These are phyloP conservation scores for Prunus dulcis DNA, from an alignment of 306 rosid genomes.

Conservation along the genomic window DNA sequence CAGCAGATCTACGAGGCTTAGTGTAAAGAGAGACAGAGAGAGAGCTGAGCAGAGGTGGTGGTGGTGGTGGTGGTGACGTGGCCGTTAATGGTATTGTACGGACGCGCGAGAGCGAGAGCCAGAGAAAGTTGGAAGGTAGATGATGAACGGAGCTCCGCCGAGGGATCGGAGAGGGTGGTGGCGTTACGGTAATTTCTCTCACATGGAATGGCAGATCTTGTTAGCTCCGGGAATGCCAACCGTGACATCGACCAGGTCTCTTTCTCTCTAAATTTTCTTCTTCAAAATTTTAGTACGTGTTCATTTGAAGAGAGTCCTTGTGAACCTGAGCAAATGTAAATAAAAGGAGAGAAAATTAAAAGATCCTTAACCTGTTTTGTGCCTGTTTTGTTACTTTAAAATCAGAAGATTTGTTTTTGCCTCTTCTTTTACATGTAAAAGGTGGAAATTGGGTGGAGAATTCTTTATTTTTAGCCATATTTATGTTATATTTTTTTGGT, in stretches of 20 bases:
- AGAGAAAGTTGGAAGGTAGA: conserved; percentile 33
- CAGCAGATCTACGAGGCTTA: conserved; percentile 48
- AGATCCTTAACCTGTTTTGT: background rate
- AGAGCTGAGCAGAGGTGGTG: conserved; percentile 21
- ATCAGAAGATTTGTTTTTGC: background rate
- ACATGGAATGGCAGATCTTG: conserved; percentile 99
- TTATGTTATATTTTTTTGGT: background rate
- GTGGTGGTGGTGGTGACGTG: conserved; percentile 31
- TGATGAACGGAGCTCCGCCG: conserved; percentile 85
- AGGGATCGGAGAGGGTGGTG: conserved; percentile 94
- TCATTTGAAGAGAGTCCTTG: background rate
- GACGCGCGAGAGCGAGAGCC: conserved; percentile 41
- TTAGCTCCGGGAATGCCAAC: conserved; percentile 84
- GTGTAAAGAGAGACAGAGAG: conserved; percentile 15
- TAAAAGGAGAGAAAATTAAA: background rate
- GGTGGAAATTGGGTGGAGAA: background rate
- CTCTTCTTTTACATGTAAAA: background rate
- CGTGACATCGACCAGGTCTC: conserved; percentile 80
- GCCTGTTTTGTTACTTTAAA: background rate
- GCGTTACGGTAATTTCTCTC: conserved; percentile 58
- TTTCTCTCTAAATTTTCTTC: conserved; percentile 1
- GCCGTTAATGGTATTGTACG: conserved; percentile 70
- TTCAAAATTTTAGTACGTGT: background rate
- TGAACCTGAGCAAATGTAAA: background rate
- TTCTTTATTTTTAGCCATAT: background rate